phyloP scores from a whole-genome alignment of 2,329 filamentous ascomycete genomes.

The Alternaria conjuncta region DNA sequence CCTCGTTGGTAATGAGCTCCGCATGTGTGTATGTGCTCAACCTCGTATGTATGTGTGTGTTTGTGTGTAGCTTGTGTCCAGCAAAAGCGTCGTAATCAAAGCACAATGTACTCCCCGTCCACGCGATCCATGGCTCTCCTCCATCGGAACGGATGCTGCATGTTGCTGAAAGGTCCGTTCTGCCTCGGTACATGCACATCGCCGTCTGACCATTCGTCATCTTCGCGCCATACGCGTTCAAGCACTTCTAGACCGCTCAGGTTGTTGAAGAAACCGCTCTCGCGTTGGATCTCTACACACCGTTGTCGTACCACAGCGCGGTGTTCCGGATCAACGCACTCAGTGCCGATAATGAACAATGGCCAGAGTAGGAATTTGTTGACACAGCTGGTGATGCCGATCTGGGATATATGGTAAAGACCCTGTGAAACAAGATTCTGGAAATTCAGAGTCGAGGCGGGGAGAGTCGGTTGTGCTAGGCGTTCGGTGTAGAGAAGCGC shows the following conservation, averaged over 20 bases:
- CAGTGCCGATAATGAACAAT: slow-evolving; percentile 86
- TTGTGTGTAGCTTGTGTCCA: slow-evolving; percentile 21
- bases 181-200: slow-evolving; percentile 25
- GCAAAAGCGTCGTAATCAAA: slow-evolving; percentile 44
- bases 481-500: slow-evolving; percentile 90
- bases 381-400: slow-evolving; percentile 73
- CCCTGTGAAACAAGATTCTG: slow-evolving; percentile 83
- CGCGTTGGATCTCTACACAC: slow-evolving; percentile 84
- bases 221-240: slow-evolving; percentile 79
- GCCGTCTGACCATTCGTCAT: slow-evolving; percentile 47
- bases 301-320: slow-evolving; percentile 79
- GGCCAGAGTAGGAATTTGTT: slow-evolving; percentile 95
- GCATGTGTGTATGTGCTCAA: not conserved
- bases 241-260: slow-evolving; percentile 83
- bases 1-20: slow-evolving; percentile 6
- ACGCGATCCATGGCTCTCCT: slow-evolving; percentile 58
- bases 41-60: slow-evolving; percentile 5
- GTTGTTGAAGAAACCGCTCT: slow-evolving; percentile 94
- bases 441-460: slow-evolving; percentile 77
- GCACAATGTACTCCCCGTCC: slow-evolving; percentile 60
- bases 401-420: slow-evolving; percentile 80
- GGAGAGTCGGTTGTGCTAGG: slow-evolving; percentile 75
- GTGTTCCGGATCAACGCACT: slow-evolving; percentile 82
- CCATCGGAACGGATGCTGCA: slow-evolving; percentile 54
- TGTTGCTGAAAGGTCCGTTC: slow-evolving; percentile 31